Percentiles rank a stretch among this genome's conserved stretches.
phyloP scores from a whole-genome alignment of 495 filamentous ascomycete genomes.

The Lichina pygmaea region DNA sequence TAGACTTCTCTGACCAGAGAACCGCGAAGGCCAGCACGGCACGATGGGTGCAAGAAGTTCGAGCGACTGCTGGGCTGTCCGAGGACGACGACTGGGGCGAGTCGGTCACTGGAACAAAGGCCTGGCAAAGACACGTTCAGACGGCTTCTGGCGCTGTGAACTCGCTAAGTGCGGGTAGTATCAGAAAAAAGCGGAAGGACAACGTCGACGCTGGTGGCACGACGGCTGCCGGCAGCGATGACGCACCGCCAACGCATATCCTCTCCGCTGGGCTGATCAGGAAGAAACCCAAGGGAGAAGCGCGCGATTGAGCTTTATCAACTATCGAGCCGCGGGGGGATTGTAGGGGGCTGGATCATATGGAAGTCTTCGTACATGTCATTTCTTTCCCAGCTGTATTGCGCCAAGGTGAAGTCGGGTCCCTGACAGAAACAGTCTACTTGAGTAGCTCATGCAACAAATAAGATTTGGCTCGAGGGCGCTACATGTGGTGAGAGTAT shows the following conservation, averaged over 20 bases:
- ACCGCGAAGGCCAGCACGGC: slow-evolving; percentile 41
- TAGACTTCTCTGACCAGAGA: slow-evolving; percentile 52
- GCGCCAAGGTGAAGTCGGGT: too few species aligned
- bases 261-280: slow-evolving; percentile 1
- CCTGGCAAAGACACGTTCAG: not conserved
- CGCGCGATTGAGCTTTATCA: not conserved
- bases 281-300: slow-evolving; percentile 3
- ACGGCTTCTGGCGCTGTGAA: slow-evolving; percentile 17
- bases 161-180: slow-evolving; percentile 25
- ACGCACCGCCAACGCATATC: not conserved
- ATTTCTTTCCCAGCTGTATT: too few species aligned
- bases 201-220: slow-evolving; percentile 2
- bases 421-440: too few species aligned
- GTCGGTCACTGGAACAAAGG: slow-evolving; percentile 21
- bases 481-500: too few species aligned
- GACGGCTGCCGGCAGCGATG: not conserved
- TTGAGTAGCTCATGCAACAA: too few species aligned
- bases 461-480: too few species aligned
- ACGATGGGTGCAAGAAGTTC: slow-evolving; percentile 42
- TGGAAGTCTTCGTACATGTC: too few species aligned
- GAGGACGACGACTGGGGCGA: slow-evolving; percentile 24
- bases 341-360: too few species aligned
- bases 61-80: slow-evolving; percentile 17
- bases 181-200: slow-evolving; percentile 40
- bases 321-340: too few species aligned